Percentiles rank a stretch among this genome's conserved stretches.
These are phyloP conservation scores for Russula brevipes DNA, from an alignment of 768 basidiomycete species.

Conservation along the genomic window DNA sequence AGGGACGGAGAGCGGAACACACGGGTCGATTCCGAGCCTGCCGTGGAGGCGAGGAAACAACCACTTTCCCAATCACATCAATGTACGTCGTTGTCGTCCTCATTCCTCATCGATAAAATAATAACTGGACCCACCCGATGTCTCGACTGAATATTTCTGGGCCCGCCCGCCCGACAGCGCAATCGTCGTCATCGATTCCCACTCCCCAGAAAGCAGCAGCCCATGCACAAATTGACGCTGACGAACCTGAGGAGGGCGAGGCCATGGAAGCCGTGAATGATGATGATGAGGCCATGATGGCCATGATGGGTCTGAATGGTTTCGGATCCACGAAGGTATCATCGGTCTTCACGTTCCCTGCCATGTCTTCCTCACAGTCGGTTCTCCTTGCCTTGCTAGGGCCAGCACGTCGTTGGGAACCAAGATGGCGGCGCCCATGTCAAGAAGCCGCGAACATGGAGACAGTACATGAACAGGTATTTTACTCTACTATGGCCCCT, in stretches of 20 bases:
- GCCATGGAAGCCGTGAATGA: constrained; percentile 51
- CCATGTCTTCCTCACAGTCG: not conserved
- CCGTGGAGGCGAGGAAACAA: constrained; percentile 20
- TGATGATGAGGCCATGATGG: constrained; percentile 79
- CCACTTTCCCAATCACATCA: constrained; percentile 1
- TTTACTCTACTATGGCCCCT: constrained; percentile 26
- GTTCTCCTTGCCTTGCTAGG: constrained; percentile 40
- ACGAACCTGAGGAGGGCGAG: constrained; percentile 47
- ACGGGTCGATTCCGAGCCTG: constrained; percentile 28
- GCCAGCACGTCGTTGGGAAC: constrained; percentile 75
- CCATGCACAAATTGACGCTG: constrained; percentile 27
- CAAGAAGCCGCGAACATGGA: constrained; percentile 87
- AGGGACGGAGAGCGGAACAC: constrained; percentile 37
- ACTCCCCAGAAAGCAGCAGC: constrained; percentile 7
- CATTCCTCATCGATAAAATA: not conserved
- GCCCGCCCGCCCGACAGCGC: not conserved
- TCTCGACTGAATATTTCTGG: not conserved
- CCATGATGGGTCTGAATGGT: constrained; percentile 82
- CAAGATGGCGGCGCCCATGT: constrained; percentile 62
- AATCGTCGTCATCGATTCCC: constrained; percentile 1
- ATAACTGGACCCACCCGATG: not conserved
- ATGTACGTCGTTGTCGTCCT: not conserved
- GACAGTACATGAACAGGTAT: constrained; percentile 97
- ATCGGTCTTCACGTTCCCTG: constrained; percentile 9
- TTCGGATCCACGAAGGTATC: constrained; percentile 87